Base-by-base conservation (phyloP, 2,329 filamentous ascomycete species). In the Colletotrichum melonis region DNA sequence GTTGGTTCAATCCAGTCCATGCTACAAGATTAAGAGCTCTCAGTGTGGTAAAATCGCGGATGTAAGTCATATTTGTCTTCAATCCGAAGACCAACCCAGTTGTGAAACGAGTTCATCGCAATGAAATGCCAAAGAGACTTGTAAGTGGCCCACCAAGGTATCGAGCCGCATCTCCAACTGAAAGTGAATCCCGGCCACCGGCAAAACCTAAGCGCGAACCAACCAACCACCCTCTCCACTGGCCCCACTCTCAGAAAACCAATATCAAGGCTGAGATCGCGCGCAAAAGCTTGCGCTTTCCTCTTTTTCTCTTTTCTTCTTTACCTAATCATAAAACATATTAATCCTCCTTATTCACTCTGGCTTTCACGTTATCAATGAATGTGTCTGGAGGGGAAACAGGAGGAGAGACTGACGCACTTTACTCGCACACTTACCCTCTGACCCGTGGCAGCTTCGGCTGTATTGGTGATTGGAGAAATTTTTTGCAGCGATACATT, bases 301-400 rank as follows among this genome's bases (percentile, higher is more conserved):
- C 57, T 35, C 56, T 62, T 66, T 30, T 72, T 62, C 65, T 69
- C 67, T 76, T 74, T 77, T 78, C 75, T 78, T 80, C 79, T 77
- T 79, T 78, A 82, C 80, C 82, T 78, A 81, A 80, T 73, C 71
- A 71, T 73, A 81, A 78, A 77, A 77, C 73, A 64, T 52, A 64
- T 49, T 22, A 81, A 85, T 88, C 87, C 86, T 88, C 85, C 89
- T 88, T 89, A 93, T 93, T 92, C 91, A 93, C 91, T 92, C 90
- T 89, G 88, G 86, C 83, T 85, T 88, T 86, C 85, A 84, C 83
- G 85, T 80, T 82, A 82, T 84, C 81, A 73, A 84, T 85, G 88
- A 85, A 87, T 86, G 85, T 77, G 62, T 80, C 82, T 86, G 88
- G 91, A 92, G 90, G 91, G 91, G 91, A 93, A 93, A 92, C 85